Evolutionary conservation across 805 yeast species (phyloP).

Genomic region (Deakozyma indianensis): DNA sequence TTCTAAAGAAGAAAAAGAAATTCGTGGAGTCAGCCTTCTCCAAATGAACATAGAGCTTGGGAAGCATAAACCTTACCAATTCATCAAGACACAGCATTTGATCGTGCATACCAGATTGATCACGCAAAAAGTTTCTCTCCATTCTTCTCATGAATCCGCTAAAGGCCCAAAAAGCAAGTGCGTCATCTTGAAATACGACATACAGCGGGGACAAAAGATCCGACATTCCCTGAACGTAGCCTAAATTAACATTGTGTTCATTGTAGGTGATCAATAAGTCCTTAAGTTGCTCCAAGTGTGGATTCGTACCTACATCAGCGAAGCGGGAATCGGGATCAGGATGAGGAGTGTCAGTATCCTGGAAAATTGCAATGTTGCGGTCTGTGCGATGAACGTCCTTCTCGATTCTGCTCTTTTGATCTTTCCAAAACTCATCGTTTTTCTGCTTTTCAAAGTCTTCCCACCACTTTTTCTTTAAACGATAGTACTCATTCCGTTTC

Average conservation of each 20-base stretch:
- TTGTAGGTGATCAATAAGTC: slow-evolving; percentile 78
- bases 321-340: slow-evolving; percentile 33
- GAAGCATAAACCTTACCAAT: slow-evolving; percentile 80
- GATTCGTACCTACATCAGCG: slow-evolving; percentile 59
- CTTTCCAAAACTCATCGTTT: slow-evolving; percentile 63
- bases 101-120: slow-evolving; percentile 82
- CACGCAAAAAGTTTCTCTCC: slow-evolving; percentile 88
- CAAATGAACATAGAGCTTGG: slow-evolving; percentile 67
- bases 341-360: slow-evolving; percentile 28
- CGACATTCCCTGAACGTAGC: slow-evolving; percentile 97
- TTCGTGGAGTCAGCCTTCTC: slow-evolving; percentile 81
- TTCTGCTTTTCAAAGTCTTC: slow-evolving; percentile 39
- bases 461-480: slow-evolving; percentile 59
- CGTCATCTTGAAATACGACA: slow-evolving; percentile 47
- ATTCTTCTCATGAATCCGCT: slow-evolving; percentile 78
- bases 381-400: slow-evolving; percentile 91
- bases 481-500: slow-evolving; percentile 43
- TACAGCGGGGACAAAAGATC: slow-evolving; percentile 83
- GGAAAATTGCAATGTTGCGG: slow-evolving; percentile 55
- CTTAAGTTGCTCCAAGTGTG: slow-evolving; percentile 56
- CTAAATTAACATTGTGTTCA: slow-evolving; percentile 67
- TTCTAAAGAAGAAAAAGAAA: slow-evolving; percentile 84
- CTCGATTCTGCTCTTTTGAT: slow-evolving; percentile 79
- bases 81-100: slow-evolving; percentile 79
- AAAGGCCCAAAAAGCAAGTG: slow-evolving; percentile 80